Base-by-base conservation (phyloP, 1,139 yeast genomes). In the Candida smagusa region DNA sequence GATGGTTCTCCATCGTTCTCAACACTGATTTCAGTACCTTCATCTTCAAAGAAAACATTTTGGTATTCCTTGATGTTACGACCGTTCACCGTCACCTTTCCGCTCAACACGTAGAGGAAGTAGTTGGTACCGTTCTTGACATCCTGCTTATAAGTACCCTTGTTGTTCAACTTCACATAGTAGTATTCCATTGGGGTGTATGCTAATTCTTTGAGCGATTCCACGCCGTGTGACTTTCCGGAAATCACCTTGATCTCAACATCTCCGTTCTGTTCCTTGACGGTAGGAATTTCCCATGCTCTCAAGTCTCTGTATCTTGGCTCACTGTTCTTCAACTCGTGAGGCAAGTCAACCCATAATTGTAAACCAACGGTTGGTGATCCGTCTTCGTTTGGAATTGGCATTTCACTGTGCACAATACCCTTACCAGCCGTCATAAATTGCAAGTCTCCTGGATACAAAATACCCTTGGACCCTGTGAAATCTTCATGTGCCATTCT, bases 341-440 rank as follows among this genome's bases (percentile, higher is more conserved):
- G 75, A 6, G 96, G 96, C 46, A 88, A 72, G 56, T 88, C 96
- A 35, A 89, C 96, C 97, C 97, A 89, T 38, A 89, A 65, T 60
- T 88, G 96, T 71, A 89, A 69, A 36, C 96, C 96, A 30, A 68
- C 74, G 29, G 81, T 79, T 1, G 75, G 65, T 19, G 71, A 58
- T 22, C 83, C 84, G 46, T 77, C 79, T 8, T 71, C 69, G 47
- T 71, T 72, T 30, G 72, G 69, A 24, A 84, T 78, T n/a, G 96
- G 96, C 79, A 86, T 84, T 54, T 86, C 95, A 6, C 88, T 77
- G 53, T 88, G 96, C 28, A 86, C 88, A 32, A 88, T 79, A 40
- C 96, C 97, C 49, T 74, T 77, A 41, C 97, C 96, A 7, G 96
- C 96, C 40, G 96, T 89, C 95, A 89, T 89, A 58, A 89, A 88